Percentiles rank a stretch among this genome's conserved stretches.
These are phyloP conservation scores for Spergularia marina DNA, from an alignment of 148 eudicot species.

Conservation along the genomic window DNA sequence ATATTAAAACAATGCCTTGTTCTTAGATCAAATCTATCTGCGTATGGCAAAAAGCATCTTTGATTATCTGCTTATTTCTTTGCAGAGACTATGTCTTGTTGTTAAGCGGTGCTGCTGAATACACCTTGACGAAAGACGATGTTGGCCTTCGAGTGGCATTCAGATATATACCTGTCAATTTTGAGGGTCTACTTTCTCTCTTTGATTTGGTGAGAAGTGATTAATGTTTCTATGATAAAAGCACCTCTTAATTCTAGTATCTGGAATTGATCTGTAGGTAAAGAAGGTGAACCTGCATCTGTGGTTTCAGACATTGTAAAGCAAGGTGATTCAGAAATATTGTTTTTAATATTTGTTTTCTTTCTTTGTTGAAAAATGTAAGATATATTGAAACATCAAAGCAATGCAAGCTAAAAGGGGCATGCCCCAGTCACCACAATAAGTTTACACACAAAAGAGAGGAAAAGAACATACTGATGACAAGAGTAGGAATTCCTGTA, in stretches of 20 bases:
- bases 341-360: background rate
- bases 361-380: too few species aligned
- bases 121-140: constrained; percentile 71
- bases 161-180: constrained; percentile 78
- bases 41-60: background rate
- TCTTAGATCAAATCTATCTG: background rate
- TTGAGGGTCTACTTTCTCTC: constrained; percentile 60
- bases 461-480: too few species aligned
- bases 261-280: constrained; percentile 54
- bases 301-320: constrained; percentile 57
- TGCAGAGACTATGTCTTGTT: constrained; percentile 63
- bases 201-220: constrained; percentile 6
- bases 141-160: constrained; percentile 71
- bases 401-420: too few species aligned
- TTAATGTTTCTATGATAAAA: constrained; percentile 1
- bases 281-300: constrained; percentile 77
- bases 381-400: too few species aligned
- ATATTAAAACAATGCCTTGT: background rate
- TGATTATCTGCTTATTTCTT: constrained; percentile 14
- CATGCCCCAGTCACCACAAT: too few species aligned
- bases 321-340: constrained; percentile 50
- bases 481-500: too few species aligned
- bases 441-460: too few species aligned
- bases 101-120: constrained; percentile 75
- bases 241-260: constrained; percentile 6